Base-by-base conservation (phyloP, 2,329 filamentous ascomycete species). In the Geoglossum cookeanum region DNA sequence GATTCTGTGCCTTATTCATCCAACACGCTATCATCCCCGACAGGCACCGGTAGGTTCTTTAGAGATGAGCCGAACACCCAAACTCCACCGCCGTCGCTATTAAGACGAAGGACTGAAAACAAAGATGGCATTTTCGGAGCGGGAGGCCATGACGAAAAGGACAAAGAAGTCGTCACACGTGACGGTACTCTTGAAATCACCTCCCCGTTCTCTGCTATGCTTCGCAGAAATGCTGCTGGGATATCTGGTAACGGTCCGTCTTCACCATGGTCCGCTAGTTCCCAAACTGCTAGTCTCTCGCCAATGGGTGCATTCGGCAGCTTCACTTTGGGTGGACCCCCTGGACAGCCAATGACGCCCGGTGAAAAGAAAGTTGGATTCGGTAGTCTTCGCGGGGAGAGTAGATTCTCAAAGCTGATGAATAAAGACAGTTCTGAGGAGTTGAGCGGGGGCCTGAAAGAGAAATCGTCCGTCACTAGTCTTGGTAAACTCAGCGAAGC, bases 291-390 rank as follows among this genome's bases (percentile, higher is more conserved):
- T 48, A 78, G 80, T 11, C 80, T 86, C 63, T 78, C 83, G 5
- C 80, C 82, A 1, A 85, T 90, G 75, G 89, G 91, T 37, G 83
- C 83, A 27, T 98, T 98, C 70, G 91, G 91, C 9, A 92, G 83
- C 64, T 97, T 97, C 68, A 83, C 85, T n/a, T 69, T 94, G 56
- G 72, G 71, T 11, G 69, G 67, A 42, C 70, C 72, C 53, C 69
- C 78, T 2, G 71, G 74, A 33, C 75, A 77, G 37, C 74, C 78
- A 17, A 70, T 77, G 5, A 74, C 80, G 33, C 70, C 75, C 6
- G 73, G 76, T 3, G 87, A 94, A 57, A 94, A 92, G 72, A 81
- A 86, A 63, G 66, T 78, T 32, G 76, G 76, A 8, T 79, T 84
- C 64, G 83, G 81, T 32, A 83, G 78, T 65, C 70, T 79, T 32